Evolutionary conservation across 2,329 filamentous ascomycete species (phyloP).

Genomic region (Cercospora sojina): DNA sequence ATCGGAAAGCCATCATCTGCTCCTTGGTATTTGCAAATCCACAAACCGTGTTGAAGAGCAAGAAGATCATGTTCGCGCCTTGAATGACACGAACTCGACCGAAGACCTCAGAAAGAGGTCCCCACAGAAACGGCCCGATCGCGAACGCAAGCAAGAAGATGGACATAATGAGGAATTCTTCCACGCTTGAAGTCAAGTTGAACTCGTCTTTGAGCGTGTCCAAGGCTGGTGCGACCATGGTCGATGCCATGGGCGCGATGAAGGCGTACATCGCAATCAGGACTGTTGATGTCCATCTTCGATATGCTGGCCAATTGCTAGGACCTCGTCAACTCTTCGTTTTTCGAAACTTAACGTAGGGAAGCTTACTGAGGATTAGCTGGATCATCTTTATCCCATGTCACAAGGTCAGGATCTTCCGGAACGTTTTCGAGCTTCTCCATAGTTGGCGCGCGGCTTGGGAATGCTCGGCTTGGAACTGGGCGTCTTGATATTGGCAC

Average conservation of each 20-base stretch:
- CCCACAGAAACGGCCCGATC: constrained; percentile 35
- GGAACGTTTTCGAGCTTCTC: constrained; percentile 4
- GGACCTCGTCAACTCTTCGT: background rate
- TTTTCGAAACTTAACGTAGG: background rate
- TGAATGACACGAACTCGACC: constrained; percentile 36
- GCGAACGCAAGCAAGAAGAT: constrained; percentile 38
- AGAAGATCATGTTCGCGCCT: constrained; percentile 35
- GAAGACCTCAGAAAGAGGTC: constrained; percentile 35
- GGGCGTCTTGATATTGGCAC: constrained; percentile 14
- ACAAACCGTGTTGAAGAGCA: constrained; percentile 36
- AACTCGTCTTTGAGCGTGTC: constrained; percentile 32
- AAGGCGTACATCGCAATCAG: constrained; percentile 41
- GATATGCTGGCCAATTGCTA: constrained; percentile 40
- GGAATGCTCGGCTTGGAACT: constrained; percentile 14
- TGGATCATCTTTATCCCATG: constrained; percentile 46
- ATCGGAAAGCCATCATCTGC: constrained; percentile 37
- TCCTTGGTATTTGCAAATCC: constrained; percentile 35
- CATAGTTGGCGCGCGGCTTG: constrained; percentile 16
- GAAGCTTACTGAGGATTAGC: constrained; percentile 40
- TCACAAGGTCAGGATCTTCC: constrained; percentile 39
- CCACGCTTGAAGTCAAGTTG: constrained; percentile 27
- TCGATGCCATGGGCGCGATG: constrained; percentile 36
- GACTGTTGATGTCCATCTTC: constrained; percentile 44
- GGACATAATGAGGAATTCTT: constrained; percentile 34
- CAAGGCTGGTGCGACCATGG: constrained; percentile 38